phyloP scores from a whole-genome alignment of 2,329 filamentous ascomycete genomes.

The Arthrobotrys sphaeroides region DNA sequence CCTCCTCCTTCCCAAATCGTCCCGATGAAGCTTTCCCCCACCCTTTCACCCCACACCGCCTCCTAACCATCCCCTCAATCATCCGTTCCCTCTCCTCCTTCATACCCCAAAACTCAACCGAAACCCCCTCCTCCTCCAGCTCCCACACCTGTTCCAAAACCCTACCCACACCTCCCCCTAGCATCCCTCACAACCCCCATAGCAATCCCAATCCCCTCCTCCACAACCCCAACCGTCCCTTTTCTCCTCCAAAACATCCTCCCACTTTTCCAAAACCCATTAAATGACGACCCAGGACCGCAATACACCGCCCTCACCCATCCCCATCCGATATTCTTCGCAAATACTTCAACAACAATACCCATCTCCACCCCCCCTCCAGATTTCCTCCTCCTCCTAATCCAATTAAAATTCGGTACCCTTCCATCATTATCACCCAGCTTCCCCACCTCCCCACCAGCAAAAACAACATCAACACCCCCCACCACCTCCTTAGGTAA shows the following conservation, averaged over 20 bases:
- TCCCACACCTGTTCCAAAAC: not conserved
- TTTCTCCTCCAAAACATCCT: not conserved
- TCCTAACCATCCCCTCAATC: not conserved
- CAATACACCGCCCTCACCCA: not conserved
- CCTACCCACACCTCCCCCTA: constrained; percentile 6
- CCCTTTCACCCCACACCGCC: not conserved
- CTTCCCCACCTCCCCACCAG: no score
- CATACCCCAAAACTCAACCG: not conserved
- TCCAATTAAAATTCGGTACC: constrained; percentile 8
- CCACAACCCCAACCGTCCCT: not conserved
- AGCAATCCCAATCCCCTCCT: not conserved
- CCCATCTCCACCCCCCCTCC: not conserved
- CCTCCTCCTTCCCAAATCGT: no score
- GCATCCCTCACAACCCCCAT: not conserved
- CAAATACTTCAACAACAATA: not conserved
- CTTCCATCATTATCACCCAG: no score
- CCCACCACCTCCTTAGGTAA: not conserved
- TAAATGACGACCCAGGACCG: not conserved
- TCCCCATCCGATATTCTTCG: not conserved
- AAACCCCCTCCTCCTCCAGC: not conserved
- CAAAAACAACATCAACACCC: not conserved
- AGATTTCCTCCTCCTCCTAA: not conserved
- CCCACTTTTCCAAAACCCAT: not conserved
- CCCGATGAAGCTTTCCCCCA: not conserved
- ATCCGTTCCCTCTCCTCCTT: not conserved